Percentiles rank a stretch among this genome's conserved stretches.
phyloP scores from a whole-genome alignment of 129 eudicot species.

The Flaveria linearis region DNA sequence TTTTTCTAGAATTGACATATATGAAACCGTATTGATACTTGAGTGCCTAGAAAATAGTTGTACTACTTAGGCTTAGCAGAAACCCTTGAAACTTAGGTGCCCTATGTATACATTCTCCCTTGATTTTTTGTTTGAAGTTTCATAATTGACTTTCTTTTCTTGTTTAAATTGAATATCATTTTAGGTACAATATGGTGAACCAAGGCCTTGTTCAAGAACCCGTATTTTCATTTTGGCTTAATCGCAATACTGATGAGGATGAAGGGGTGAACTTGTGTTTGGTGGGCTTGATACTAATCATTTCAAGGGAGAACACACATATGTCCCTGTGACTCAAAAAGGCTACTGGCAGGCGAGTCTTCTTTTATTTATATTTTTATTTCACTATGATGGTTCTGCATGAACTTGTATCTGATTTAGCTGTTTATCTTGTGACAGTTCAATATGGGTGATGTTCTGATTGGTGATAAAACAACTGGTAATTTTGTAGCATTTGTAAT shows the following conservation, averaged over 20 bases:
- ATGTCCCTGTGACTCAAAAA: constrained; percentile 57
- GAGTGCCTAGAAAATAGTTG: background rate
- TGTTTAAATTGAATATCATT: background rate
- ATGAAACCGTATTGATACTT: background rate
- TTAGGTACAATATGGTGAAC: constrained; percentile 52
- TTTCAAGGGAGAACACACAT: constrained; percentile 53
- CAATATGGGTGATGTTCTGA: constrained; percentile 85
- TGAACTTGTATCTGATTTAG: constrained; percentile 9
- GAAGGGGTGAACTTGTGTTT: constrained; percentile 61
- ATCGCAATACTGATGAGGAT: constrained; percentile 34
- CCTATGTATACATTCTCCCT: background rate
- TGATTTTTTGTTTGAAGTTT: background rate
- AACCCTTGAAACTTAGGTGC: background rate
- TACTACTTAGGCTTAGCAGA: background rate
- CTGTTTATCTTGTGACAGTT: constrained; percentile 49
- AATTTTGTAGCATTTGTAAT: constrained; percentile 18
- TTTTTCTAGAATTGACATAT: background rate
- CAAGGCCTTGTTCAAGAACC: constrained; percentile 51
- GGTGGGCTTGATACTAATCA: constrained; percentile 55
- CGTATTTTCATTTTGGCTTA: constrained; percentile 58
- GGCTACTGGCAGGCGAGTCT: constrained; percentile 93
- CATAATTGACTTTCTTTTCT: background rate
- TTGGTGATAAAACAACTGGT: constrained; percentile 80
- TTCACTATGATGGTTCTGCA: background rate
- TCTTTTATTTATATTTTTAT: background rate